Conservation (phyloP, 1,284 basidiomycete genomes). For the Austroboletus rostrupii region DNA sequence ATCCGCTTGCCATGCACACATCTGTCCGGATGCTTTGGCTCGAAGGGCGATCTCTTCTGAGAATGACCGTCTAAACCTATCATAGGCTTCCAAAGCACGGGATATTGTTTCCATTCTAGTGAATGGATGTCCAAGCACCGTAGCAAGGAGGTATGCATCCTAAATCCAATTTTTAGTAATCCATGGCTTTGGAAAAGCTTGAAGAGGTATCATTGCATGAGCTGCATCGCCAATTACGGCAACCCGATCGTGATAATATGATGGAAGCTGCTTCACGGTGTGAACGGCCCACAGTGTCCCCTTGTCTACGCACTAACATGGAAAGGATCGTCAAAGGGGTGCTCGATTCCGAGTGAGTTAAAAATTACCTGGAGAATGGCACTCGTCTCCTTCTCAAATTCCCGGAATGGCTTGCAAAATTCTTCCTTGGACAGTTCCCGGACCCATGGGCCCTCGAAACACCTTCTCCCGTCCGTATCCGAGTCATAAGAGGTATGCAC, state of each 20-base stretch:
- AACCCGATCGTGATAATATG: conserved; percentile 38
- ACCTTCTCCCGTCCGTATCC: conserved; percentile 15
- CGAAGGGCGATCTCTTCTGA: conserved; percentile 28
- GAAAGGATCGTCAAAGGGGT: neutral
- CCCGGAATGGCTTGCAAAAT: conserved; percentile 21
- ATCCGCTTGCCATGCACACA: conserved; percentile 14
- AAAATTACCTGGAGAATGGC: conserved; percentile 24
- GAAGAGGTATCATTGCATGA: conserved; percentile 53
- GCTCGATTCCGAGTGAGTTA: too few species aligned
- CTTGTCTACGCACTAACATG: conserved; percentile 30
- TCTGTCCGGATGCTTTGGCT: conserved; percentile 13
- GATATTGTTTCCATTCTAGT: conserved; percentile 35
- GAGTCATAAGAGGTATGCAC: conserved; percentile 21
- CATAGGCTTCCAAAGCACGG: conserved; percentile 38
- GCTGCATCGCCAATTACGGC: conserved; percentile 55
- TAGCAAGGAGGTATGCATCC: conserved; percentile 41
- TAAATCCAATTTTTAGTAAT: conserved; percentile 9
- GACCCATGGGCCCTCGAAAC: conserved; percentile 31
- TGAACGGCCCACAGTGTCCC: conserved; percentile 51
- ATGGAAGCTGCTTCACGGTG: conserved; percentile 36
- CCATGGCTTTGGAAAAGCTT: conserved; percentile 12
- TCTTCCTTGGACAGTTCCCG: conserved; percentile 28
- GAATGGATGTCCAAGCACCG: conserved; percentile 39
- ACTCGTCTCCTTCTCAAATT: conserved; percentile 29
- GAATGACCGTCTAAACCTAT: conserved; percentile 40